A percentile compares a stretch with the other conserved stretches of the same genome.
phyloP scores from a whole-genome alignment of 805 yeast genomes.

The Jamesozyma hellenica region DNA sequence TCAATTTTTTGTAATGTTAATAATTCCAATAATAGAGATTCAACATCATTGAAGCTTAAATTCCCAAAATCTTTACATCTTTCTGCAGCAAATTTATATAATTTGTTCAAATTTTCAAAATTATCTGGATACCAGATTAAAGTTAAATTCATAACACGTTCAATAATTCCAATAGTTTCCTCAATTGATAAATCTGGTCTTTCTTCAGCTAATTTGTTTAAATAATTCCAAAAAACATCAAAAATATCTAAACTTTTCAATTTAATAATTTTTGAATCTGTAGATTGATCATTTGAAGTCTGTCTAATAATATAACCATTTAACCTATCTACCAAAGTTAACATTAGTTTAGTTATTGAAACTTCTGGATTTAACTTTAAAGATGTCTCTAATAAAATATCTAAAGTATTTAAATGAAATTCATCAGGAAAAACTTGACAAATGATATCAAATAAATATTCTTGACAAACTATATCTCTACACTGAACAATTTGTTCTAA shows the following conservation, averaged over 20 bases:
- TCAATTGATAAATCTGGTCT: constrained; percentile 60
- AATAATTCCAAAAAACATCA: constrained; percentile 55
- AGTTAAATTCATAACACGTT: constrained; percentile 54
- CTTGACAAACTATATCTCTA: constrained; percentile 85
- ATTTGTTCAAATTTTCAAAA: constrained; percentile 46
- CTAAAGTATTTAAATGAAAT: constrained; percentile 70
- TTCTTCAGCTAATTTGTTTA: constrained; percentile 41
- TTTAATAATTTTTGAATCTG: neutral
- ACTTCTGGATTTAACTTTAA: constrained; percentile 60
- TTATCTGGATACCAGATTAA: constrained; percentile 57
- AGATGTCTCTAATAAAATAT: constrained; percentile 54
- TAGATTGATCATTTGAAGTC: constrained; percentile 3
- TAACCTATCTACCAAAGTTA: constrained; percentile 64
- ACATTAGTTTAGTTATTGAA: constrained; percentile 53
- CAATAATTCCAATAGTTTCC: constrained; percentile 55
- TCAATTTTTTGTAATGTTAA: constrained; percentile 10
- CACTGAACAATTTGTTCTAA: constrained; percentile 90
- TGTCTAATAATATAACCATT: constrained; percentile 12
- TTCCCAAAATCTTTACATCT: constrained; percentile 31
- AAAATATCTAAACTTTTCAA: constrained; percentile 35
- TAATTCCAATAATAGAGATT: constrained; percentile 14
- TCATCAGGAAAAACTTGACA: constrained; percentile 93
- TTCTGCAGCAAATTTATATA: constrained; percentile 45
- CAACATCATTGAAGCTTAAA: constrained; percentile 9
- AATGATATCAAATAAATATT: constrained; percentile 79